Base-by-base conservation (phyloP, 768 basidiomycete genomes). In the Tricholoma terreum region DNA sequence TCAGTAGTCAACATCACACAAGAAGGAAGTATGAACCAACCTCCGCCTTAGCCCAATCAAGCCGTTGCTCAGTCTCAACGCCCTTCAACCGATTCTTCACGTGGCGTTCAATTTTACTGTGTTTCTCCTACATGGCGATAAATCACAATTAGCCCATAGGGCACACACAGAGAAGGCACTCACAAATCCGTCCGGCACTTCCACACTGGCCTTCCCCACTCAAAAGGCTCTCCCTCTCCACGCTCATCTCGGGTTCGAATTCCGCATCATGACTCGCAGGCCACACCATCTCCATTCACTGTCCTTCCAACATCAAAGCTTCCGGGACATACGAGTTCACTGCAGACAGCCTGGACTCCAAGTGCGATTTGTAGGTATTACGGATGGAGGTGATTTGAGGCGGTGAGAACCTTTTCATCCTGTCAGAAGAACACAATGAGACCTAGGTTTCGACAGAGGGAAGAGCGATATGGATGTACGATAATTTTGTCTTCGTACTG, bases 11-110 rank as follows among this genome's bases (percentile, higher is more conserved):
- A 34, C 27, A 45, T 34, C 30, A 31, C 24, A 4, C 17, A 21
- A 30, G n/a, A 38, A 22, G 10, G 10, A 22, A 8, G 40, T 10
- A 27, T 27, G 35, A 5, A 62, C 75, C 6, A 42, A 87, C 92
- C 77, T 97, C 94, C 4, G 92, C 94, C 42, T 90, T 92, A 0
- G 91, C 90, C 81, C 91, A 96, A 68, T 95, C 93, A 31, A 97
- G 71, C 1, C 88, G 89, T n/a, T 75, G 76, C 1, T 84, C 89
- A 33, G 73, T 76, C 50, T 90, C 83, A 17, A 94, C 70, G 46
- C 84, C 84, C 61, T 83, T 78, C n/a, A 93, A 63, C 4, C 93
- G 80, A 64, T 81, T 81, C 76, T 89, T 90, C 42, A 92, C 84
- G 63, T 94, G 93, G 6, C 93, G 73, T 54, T 86, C 83, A 48